Base-by-base conservation (phyloP, 768 basidiomycete species). In the Xerocomellus amylosporus region DNA sequence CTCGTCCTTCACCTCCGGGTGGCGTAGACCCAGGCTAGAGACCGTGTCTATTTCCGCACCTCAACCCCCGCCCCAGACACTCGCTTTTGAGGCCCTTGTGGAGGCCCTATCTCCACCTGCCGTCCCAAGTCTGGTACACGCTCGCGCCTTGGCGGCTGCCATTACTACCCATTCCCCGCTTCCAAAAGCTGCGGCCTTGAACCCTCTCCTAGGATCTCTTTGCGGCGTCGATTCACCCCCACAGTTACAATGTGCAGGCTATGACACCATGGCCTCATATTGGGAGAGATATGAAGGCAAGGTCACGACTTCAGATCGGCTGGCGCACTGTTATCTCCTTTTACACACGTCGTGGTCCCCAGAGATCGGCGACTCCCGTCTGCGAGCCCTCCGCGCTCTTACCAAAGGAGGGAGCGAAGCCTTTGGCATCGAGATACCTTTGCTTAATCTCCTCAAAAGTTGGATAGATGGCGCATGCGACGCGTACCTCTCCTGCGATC, bases 381-480 rank as follows among this genome's bases (percentile, higher is more conserved):
- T 86, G 62, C 85, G 83, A 56, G 87, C 88, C 2, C 73, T 90
- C 2, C 72, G 79, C 5, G 81, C 86, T 4, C 74, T 92, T 48
- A 86, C 86, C 34, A 79, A 75, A 55, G 79, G 74, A 38, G 87
- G 86, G 7, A 61, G 72, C 3, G 83, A 87, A 43, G 78, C 84
- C 28, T 70, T 82, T 34, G 88, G 88, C 19, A 79, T 88, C 60
- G 89, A 90, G 67, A 65, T 73, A 8, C 71, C 74, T 36, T 64
- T 90, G 33, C 70, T 89, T 24, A 71, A 75, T 38, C 67, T 85
- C 45, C 72, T 90, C 40, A 80, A 81, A 58, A 65, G 74, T 8
- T 92, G 88, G 87, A 84, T 88, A 33, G 74, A 80, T 46, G 79
- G 78, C 15, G 85, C 84, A 9, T 88, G 87, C 53, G 79, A 82